Base-by-base conservation (phyloP, 2,329 filamentous ascomycete species). In the Rhytidhysteron rufulum region DNA sequence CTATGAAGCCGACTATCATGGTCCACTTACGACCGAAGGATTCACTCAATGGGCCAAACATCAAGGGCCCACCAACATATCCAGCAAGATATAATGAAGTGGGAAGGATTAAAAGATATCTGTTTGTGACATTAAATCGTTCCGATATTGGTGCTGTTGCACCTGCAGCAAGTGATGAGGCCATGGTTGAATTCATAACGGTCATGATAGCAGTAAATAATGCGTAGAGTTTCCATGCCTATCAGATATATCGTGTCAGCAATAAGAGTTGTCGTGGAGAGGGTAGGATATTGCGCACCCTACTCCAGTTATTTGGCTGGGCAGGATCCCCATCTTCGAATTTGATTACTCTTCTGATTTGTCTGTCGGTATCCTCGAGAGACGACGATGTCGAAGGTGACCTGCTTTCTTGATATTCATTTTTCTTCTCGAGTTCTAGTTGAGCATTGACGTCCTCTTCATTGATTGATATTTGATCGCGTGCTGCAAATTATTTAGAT, bases 131-230 rank as follows among this genome's bases (percentile, higher is more conserved):
- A 38, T 70, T 55, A 64, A 82, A 87, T 49, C 82, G 70, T 3
- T 63, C 56, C 3, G 73, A 67, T 34, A 86, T 82, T 37, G 71
- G 74, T 2, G 75, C 70, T 2, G 80, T 72, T 11, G 79, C 79
- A 58, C 83, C 83, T 40, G 79, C 79, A 1, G 83, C 80, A 4
- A 87, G 68, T 0, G 80, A 72, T 31, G 78, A 83, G 2, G 77
- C 78, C 64, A 86, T 78, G 8, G 83, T 86, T 19, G 76, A 80
- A 59, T 87, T 87, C 56, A 85, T 69, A 31, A 86, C 80, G 39
- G 75, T 71, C 47, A 76, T 57, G 64, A 80, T 78, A 2, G 75
- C 74, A 0, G 77, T 70, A 19, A 78, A 53, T 2, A 83, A 54
- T 5, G 85, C 71, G 27, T 68, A 64, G 2, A 63, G 48, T 55